Base-by-base conservation (phyloP, 2,329 filamentous ascomycete species). In the Ascochyta viciae-villosae region DNA sequence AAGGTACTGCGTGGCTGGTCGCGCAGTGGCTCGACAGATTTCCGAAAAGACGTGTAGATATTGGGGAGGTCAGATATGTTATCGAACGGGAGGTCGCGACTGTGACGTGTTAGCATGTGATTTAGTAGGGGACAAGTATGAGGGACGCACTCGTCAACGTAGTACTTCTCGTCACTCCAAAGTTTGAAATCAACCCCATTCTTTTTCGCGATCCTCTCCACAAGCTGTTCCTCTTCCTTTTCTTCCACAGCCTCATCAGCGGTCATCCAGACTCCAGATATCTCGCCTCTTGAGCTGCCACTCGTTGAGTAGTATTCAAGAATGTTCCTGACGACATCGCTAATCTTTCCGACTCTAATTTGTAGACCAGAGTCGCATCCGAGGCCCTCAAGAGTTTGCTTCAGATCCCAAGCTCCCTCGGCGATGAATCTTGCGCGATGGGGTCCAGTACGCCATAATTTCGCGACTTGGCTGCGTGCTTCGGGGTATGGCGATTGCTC, bases 91-190 rank as follows among this genome's bases (percentile, higher is more conserved):
- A 89, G 72, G 66, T 94, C 89, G 22, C 86, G 86, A 63, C 89
- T 92, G 50, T 22, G 23, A 12, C 3, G 6, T 35, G 37, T 47
- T 22, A 48, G 43, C 29, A 15, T 38, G 15, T 22, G 15, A 19
- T 9, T 37, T 50, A 1, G 16, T 44, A 42, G 22, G 37, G 26
- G 39, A 22, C 15, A 23, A 27, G 13, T n/a, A 24, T 19, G 41
- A 46, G 26, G 43, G 22, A 56, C 89, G 76, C 78, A 93, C 90
- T 93, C 89, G 66, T 93, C 88, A 46, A 93, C 81, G 57, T 87
- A 87, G 64, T 90, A 93, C 71, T 93, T 94, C 73, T 92, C 90
- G 64, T 94, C 90, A 0, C 76, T 74, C 85, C 87, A 92, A 1
- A 87, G 55, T 69, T 84, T 84, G 71, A 91, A 90, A 1, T 85